Evolutionary conservation across 73 alveolate species (phyloP).

Genomic region (Blepharisma stoltei): DNA sequence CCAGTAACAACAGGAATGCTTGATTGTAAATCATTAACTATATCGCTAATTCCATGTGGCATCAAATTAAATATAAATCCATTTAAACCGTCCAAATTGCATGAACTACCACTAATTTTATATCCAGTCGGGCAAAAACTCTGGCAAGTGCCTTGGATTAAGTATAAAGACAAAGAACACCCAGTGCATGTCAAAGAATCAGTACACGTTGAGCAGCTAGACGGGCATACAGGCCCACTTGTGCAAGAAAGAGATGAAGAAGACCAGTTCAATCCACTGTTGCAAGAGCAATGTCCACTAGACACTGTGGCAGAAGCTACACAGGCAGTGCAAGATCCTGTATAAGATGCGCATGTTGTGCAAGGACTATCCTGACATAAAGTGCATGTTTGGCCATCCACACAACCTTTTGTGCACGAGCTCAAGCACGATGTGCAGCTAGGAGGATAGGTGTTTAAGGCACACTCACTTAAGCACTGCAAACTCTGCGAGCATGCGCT

Average conservation of each 20-base stretch:
- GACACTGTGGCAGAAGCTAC: neutral
- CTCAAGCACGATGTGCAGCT: too few relatives aligned
- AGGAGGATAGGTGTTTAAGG: too few relatives aligned
- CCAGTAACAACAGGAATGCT: neutral
- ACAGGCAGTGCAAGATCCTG: slow-evolving; percentile 17
- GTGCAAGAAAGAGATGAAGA: neutral
- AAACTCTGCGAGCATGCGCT: too few relatives aligned
- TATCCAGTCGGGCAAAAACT: slow-evolving; percentile 14
- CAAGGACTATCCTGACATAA: neutral
- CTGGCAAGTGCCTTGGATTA: neutral
- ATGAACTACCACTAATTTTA: neutral
- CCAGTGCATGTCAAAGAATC: neutral
- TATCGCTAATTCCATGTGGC: neutral
- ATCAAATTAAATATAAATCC: neutral
- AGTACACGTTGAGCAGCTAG: neutral
- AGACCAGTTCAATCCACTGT: neutral
- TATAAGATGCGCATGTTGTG: neutral
- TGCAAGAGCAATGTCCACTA: neutral
- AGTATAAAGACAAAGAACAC: neutral
- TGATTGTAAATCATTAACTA: neutral
- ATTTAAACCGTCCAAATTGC: neutral
- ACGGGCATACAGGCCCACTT: neutral
- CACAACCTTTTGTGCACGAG: slow-evolving; percentile 19
- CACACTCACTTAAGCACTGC: too few relatives aligned
- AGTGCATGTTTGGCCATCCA: neutral